These are phyloP conservation scores for Tetradesmus obliquus DNA, from an alignment of 139 green algal species.

Conservation along the genomic window DNA sequence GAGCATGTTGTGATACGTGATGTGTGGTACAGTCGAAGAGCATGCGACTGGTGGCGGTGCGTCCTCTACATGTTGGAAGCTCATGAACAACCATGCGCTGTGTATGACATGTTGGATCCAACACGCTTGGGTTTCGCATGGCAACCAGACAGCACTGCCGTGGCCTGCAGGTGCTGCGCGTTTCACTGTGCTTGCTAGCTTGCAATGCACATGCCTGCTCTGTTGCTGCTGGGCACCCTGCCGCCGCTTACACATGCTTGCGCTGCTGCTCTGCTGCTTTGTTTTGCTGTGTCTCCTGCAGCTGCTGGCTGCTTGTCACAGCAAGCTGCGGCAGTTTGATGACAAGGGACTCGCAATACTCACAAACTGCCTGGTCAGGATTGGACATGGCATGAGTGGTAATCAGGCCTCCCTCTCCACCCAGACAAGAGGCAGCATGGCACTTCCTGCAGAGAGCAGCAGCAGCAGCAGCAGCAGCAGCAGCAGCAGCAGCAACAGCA, in stretches of 20 bases:
- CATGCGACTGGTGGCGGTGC: too few relatives aligned
- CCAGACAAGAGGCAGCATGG: not conserved
- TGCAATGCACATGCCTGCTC: too few relatives aligned
- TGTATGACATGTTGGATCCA: too few relatives aligned
- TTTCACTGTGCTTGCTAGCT: too few relatives aligned
- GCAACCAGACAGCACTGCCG: too few relatives aligned
- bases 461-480: conserved; percentile 34
- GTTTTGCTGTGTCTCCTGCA: not conserved
- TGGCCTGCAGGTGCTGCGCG: too few relatives aligned
- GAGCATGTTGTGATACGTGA: too few relatives aligned
- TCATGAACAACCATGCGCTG: too few relatives aligned
- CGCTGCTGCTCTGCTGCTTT: not conserved
- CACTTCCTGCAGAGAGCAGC: not conserved
- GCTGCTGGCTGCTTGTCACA: not conserved
- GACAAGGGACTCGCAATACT: not conserved
- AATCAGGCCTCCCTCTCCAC: not conserved
- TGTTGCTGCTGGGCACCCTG: too few relatives aligned
- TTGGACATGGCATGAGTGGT: not conserved
- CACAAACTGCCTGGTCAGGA: not conserved
- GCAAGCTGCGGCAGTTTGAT: not conserved
- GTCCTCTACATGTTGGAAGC: too few relatives aligned
- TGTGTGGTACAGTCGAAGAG: too few relatives aligned
- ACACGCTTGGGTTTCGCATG: too few relatives aligned
- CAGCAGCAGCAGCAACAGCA: not conserved
- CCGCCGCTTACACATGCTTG: not conserved